Evolutionary conservation across 208 protist species (phyloP), one percentile per base, ranked within the genome.

Genomic region (Wallacemonas sp.): DNA sequence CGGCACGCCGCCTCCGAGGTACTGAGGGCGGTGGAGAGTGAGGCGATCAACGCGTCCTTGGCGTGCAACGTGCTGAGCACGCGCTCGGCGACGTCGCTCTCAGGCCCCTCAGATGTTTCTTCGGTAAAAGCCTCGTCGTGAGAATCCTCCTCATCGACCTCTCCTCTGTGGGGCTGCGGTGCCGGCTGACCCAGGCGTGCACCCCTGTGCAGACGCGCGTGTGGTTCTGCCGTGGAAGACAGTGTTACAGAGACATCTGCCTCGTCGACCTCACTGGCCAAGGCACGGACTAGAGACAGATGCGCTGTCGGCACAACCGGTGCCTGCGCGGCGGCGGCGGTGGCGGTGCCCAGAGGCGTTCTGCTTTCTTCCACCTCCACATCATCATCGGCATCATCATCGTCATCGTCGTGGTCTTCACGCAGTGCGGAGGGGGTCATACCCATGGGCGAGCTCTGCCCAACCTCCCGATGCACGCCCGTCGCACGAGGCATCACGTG

Each of bases 31-130:
- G 52, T 25, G 11, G 52, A 28, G 22, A 77, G 76, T 33, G 69
- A 55, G 29, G 52, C 48, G 23, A 84, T 63, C 8, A 77, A 4
- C 22, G n/a, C 39, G 57, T 84, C 78, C 44, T 84, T 84, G 23
- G 61, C 46, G 26, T 74, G 61, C 8, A 84, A 57, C 1, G 73
- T 57, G 0, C 10, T 33, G 1, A 84, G 42, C 7, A 84, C 73
- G n/a, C 66, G 68, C 18, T 79, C 73, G 12, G 78, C 78, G 38
- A 84, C 74, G n/a, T 72, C 66, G 39, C 70, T 70, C 22, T 76
- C 70, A 31, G 52, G 41, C 16, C 33, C 65, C 2, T 52, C 61
- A 1, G 39, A 50, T 18, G 33, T 3, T 20, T 63, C 50, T 7
- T 31, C 31, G 12, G 25, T 57, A 11, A 57, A 18, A 16, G 10